Evolutionary conservation across 1,284 basidiomycete species (phyloP), one percentile per base, ranked within the genome.

Genomic region (Mycosarcoma mackinlayi): DNA sequence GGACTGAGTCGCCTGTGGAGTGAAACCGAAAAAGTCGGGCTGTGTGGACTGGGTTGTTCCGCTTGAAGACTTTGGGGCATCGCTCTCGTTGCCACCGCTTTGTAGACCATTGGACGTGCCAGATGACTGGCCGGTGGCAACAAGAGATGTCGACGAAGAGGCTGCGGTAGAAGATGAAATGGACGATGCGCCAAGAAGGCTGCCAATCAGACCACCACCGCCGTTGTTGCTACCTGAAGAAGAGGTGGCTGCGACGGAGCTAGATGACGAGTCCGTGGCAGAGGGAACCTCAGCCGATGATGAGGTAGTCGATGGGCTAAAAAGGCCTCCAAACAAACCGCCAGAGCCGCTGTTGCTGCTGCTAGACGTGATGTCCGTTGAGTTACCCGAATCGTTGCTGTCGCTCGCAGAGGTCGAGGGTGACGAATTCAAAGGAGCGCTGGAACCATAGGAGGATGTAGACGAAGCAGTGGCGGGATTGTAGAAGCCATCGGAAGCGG

Each of bases 1-100:
- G 5, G 53, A 47, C 21, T 23, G 31, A 19, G 60, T 56, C 2
- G 60, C 19, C 42, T 51, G 53, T 3, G 53, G 53, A 13, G 48
- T 56, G 39, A 56, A 63, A 24, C 53, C 47, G 49, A 24, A 56
- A 34, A 63, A 63, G 38, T 63, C 53, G 27, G 60, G 60, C 28
- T 63, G 60, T 9, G 46, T 56, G 6, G 53, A 38, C 21, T 56
- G 42, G 23, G 33, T 37, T 11, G 27, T 37, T 13, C 47, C 25
- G 53, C 60, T 63, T 21, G 60, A 41, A 13, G 39, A 63, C 4
- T 42, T 19, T 14, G 53, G n/a, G 9, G 28, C 31, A 35, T 46
- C 37, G 34, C 27, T 44, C n/a, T n/a, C 21, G 30, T 34, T 16
- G 24, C 19, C 21, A 28, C 21, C 16, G 38, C 38, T 47, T 21